phyloP scores from a whole-genome alignment of 371 early-diverging fungal genomes.

The Saksenaea oblongispora region DNA sequence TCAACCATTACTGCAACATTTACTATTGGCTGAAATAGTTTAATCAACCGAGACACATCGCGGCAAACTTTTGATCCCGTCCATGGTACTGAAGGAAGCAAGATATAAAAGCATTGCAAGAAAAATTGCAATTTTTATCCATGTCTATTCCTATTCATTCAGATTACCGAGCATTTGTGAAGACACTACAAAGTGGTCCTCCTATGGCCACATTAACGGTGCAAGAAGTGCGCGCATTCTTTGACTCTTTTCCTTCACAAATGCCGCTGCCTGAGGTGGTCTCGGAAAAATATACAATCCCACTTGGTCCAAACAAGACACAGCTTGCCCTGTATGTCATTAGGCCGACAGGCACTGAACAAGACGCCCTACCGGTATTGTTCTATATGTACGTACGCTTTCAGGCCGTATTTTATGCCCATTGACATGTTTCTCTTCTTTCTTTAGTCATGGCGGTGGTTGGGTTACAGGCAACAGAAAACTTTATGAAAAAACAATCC shows the following conservation, averaged over 20 bases:
- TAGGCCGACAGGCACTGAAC: slow-evolving; percentile 17
- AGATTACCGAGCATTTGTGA: not conserved
- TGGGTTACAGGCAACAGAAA: slow-evolving; percentile 8
- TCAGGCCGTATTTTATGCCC: too few relatives aligned
- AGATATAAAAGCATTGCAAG: too few relatives aligned
- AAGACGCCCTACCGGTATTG: slow-evolving; percentile 13
- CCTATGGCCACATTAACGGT: not conserved
- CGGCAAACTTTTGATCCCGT: too few relatives aligned
- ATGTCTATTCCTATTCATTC: not conserved
- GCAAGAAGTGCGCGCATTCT: not conserved
- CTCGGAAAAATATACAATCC: not conserved
- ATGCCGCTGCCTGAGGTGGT: not conserved
- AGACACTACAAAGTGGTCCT: not conserved
- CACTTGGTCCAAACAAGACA: not conserved
- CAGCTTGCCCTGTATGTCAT: slow-evolving; percentile 8
- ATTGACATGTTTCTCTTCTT: not conserved
- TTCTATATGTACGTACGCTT: slow-evolving; percentile 17
- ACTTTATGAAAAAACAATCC: slow-evolving; percentile 4
- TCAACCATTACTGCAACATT: too few relatives aligned
- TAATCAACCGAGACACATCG: too few relatives aligned
- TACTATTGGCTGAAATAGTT: too few relatives aligned
- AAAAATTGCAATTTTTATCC: not conserved
- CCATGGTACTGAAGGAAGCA: too few relatives aligned
- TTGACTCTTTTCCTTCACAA: not conserved
- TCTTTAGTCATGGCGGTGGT: slow-evolving; percentile 19